Base-by-base conservation (phyloP, 352 stramenopile genomes). In the Phytopythium aichiense region DNA sequence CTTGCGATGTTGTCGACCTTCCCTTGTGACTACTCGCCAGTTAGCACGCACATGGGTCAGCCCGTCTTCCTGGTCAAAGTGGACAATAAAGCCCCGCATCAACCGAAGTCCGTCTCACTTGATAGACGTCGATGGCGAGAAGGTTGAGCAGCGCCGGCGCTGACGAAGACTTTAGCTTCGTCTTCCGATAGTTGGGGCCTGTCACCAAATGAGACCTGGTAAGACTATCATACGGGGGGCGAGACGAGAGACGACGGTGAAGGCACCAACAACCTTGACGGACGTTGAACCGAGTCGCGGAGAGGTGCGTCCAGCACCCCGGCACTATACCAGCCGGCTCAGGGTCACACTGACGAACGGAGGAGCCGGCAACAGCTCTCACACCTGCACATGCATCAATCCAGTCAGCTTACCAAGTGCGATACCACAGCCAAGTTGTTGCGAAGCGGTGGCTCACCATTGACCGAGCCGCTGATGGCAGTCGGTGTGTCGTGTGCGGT, bases 111-210 rank as follows among this genome's bases (percentile, higher is more conserved):
- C 61, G 0, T 55, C 68, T 23, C 66, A 92, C 84, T 60, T 72
- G 69, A 38, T 84, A 94, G n/a, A 91, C 76, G 52, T 94, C 84
- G 18, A 91, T 82, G 2, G 79, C 82, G 8, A 89, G 59, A 22
- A 94, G 67, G 20, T 89, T 63, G 16, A 92, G 58, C 2, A 94
- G 67, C 16, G 79, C 79, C 31, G 72, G 48, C 1, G 72, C 68
- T 2, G 84, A 94, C 7, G 81, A 64, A 1, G 78, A 75, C 71
- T 94, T 94, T 12, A 76, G 53, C 54, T 89, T 91, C 4, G 81
- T 94, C 45, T 81, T 87, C 23, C 81, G 77, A 38, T 94, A 94
- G 58, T 91, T 91, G 23, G 84, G 80, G 51, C 80, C 79, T 89
- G 52, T 7, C 7, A 40, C 35, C 35, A 8, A 40, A 15, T 15